Conservation (phyloP, 2,329 filamentous ascomycete species). For the Alternaria gaisen region DNA sequence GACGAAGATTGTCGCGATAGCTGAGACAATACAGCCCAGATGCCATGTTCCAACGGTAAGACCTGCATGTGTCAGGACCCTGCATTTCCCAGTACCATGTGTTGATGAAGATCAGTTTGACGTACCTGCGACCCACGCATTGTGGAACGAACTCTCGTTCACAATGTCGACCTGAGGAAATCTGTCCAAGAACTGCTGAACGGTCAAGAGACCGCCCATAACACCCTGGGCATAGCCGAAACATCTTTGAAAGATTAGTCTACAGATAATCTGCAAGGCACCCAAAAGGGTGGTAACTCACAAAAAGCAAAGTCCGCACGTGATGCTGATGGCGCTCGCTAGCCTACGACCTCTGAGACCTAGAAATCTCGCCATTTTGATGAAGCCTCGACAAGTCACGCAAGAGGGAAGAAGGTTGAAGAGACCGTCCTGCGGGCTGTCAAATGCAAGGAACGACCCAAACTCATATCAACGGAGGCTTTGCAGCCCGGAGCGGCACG, state of each 20-base stretch:
- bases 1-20: constrained; percentile 58
- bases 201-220: constrained; percentile 73
- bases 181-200: constrained; percentile 64
- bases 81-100: background rate
- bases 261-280: background rate
- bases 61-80: constrained; percentile 23
- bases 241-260: constrained; percentile 43
- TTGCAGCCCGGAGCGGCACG: background rate
- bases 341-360: constrained; percentile 32
- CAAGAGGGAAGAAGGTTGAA: background rate
- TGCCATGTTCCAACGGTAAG: constrained; percentile 44
- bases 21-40: constrained; percentile 68
- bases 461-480: background rate
- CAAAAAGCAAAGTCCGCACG: constrained; percentile 42
- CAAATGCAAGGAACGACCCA: background rate
- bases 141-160: constrained; percentile 27
- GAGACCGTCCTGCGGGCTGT: background rate
- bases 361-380: constrained; percentile 34
- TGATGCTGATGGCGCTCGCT: constrained; percentile 33
- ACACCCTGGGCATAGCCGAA: constrained; percentile 73
- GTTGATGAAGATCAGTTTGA: background rate
- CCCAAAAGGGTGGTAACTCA: constrained; percentile 15
- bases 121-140: constrained; percentile 39
- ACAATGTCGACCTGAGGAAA: constrained; percentile 42
- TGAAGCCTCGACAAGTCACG: background rate